Percentiles rank a stretch among this genome's conserved stretches.
Evolutionary conservation across 306 rosid genomes (phyloP).

Genomic region (Quercus bicolor): DNA sequence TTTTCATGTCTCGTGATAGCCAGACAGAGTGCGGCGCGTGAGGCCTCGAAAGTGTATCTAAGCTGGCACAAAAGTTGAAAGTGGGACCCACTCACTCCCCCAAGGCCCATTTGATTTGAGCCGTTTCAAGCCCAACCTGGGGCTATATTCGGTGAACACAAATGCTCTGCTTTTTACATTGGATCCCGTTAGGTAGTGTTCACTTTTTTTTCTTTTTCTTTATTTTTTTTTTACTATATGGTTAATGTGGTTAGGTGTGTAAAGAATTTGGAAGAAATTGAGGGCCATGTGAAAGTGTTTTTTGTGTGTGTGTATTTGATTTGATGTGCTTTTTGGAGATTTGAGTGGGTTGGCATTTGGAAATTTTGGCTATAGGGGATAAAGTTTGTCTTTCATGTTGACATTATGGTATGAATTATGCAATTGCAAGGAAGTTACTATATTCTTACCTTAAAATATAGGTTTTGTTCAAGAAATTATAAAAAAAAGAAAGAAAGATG

Average conservation of each 20-base stretch:
- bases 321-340: too few species aligned
- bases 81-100: slow-evolving; percentile 9
- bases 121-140: slow-evolving; percentile 13
- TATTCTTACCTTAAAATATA: background rate
- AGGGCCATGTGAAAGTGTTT: too few species aligned
- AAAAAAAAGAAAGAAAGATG: too few species aligned
- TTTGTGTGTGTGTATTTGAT: too few species aligned
- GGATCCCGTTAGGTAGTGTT: slow-evolving; percentile 15
- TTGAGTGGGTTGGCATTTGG: too few species aligned
- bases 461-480: background rate
- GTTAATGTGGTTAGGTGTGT: background rate
- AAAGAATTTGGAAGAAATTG: too few species aligned
- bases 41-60: slow-evolving; percentile 48
- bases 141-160: background rate
- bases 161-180: background rate
- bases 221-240: background rate
- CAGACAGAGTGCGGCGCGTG: slow-evolving; percentile 70
- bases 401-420: background rate
- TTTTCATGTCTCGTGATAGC: slow-evolving; percentile 31
- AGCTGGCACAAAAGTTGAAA: slow-evolving; percentile 17
- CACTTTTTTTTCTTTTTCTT: background rate
- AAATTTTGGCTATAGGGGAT: too few species aligned
- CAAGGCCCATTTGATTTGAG: background rate
- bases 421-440: background rate
- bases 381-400: too few species aligned